phyloP scores from a whole-genome alignment of 345 rosid species.

The Pistacia integerrima region DNA sequence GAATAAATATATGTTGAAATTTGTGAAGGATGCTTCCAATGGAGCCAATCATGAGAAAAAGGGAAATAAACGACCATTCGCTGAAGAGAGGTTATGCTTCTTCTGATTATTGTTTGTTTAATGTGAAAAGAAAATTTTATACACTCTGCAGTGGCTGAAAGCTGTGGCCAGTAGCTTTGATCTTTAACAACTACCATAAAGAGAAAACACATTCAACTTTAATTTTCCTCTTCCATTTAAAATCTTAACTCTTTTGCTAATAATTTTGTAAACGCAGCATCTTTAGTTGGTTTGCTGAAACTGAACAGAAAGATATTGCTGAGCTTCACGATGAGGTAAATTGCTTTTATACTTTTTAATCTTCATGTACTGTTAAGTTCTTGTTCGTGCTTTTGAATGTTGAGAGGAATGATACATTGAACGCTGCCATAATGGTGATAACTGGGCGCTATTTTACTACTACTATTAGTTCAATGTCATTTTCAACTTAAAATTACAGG shows the following conservation, averaged over 20 bases:
- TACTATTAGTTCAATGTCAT: neutral
- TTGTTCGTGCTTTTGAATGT: neutral
- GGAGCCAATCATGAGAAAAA: slow-evolving; percentile 42
- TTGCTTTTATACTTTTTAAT: neutral
- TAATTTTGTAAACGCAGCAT: slow-evolving; percentile 25
- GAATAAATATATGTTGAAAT: neutral
- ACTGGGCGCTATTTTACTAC: neutral
- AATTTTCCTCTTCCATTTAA: neutral
- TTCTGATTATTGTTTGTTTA: neutral
- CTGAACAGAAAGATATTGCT: slow-evolving; percentile 27
- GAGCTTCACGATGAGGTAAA: slow-evolving; percentile 42
- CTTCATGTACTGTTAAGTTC: neutral
- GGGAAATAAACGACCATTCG: slow-evolving; percentile 38
- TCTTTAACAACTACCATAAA: neutral
- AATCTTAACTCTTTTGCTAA: neutral
- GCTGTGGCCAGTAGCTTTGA: neutral
- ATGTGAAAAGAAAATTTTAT: neutral
- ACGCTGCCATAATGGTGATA: neutral
- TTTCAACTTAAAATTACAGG: slow-evolving; percentile 27
- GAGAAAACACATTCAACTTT: neutral
- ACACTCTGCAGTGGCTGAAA: neutral
- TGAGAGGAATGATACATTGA: neutral
- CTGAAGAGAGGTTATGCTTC: slow-evolving; percentile 30
- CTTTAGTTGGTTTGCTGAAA: slow-evolving; percentile 38
- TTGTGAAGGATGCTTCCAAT: slow-evolving; percentile 33